A percentile compares a stretch with the other conserved stretches of the same genome.
Evolutionary conservation across 2,329 filamentous ascomycete species (phyloP).

Genomic region (Apiospora sp.): DNA sequence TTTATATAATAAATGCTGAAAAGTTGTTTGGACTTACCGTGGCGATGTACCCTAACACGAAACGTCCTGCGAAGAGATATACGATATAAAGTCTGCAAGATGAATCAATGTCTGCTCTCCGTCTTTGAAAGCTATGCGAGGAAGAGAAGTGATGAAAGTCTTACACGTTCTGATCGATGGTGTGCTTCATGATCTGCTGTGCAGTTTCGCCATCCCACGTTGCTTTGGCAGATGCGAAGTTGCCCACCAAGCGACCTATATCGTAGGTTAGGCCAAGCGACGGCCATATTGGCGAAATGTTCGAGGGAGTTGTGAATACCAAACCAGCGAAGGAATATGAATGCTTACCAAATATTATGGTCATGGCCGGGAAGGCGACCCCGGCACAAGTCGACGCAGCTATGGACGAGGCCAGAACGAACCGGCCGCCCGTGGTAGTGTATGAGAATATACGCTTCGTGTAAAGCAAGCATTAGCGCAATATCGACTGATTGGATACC

Average conservation of each 20-base stretch:
- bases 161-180: conserved; percentile 55
- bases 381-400: conserved; percentile 40
- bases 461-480: conserved; percentile 27
- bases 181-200: conserved; percentile 40
- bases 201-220: conserved; percentile 32
- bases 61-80: conserved; percentile 73
- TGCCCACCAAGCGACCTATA: conserved; percentile 53
- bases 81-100: conserved; percentile 69
- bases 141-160: conserved; percentile 29
- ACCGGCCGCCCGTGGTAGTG: conserved; percentile 38
- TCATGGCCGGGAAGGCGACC: conserved; percentile 54
- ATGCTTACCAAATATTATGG: conserved; percentile 63
- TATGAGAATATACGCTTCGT: conserved; percentile 42
- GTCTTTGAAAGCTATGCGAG: rapidly evolving
- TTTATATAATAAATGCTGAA: too few species aligned
- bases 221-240: conserved; percentile 49
- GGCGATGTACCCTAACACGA: conserved; percentile 67
- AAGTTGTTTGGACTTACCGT: conserved; percentile 48
- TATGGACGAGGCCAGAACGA: conserved; percentile 36
- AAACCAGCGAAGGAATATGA: too few species aligned
- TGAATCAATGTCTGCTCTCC: neutral
- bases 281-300: too few species aligned
- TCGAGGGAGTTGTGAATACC: too few species aligned
- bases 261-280: conserved; percentile 22
- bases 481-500: rapidly evolving